phyloP scores from a whole-genome alignment of 2,329 filamentous ascomycete species.

The Penicillium rolfsii region DNA sequence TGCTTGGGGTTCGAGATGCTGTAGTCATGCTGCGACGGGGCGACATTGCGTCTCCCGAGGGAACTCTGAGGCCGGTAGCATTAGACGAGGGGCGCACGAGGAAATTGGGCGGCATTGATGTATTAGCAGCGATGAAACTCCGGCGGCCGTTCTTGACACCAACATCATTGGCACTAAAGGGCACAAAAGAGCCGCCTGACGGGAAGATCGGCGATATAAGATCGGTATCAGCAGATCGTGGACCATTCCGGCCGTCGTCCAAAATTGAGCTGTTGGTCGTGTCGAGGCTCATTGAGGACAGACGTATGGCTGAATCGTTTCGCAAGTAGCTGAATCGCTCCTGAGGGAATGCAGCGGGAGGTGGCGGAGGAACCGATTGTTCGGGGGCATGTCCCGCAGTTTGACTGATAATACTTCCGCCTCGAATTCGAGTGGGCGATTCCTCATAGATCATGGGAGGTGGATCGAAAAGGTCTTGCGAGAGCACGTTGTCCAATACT shows the following conservation, averaged over 20 bases:
- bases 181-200: constrained; percentile 40
- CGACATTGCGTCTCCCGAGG: constrained; percentile 28
- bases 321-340: constrained; percentile 39
- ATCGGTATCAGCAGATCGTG: constrained; percentile 34
- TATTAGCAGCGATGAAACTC: constrained; percentile 31
- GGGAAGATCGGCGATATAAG: constrained; percentile 38
- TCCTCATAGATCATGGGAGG: constrained; percentile 29
- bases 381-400: constrained; percentile 40
- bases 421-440: constrained; percentile 32
- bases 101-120: constrained; percentile 32
- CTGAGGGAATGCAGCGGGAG: constrained; percentile 35
- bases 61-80: constrained; percentile 27
- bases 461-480: constrained; percentile 29
- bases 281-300: constrained; percentile 43
- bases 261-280: constrained; percentile 46
- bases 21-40: constrained; percentile 43
- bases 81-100: constrained; percentile 34
- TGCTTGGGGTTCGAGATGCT: constrained; percentile 33
- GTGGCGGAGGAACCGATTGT: constrained; percentile 41
- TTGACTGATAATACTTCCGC: constrained; percentile 40
- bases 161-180: constrained; percentile 45
- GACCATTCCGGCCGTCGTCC: constrained; percentile 36
- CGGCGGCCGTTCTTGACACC: constrained; percentile 37
- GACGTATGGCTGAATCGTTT: constrained; percentile 40
- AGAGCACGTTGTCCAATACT: constrained; percentile 29